Base-by-base conservation (phyloP, 305 asterid species). In the Galium porrigens region DNA sequence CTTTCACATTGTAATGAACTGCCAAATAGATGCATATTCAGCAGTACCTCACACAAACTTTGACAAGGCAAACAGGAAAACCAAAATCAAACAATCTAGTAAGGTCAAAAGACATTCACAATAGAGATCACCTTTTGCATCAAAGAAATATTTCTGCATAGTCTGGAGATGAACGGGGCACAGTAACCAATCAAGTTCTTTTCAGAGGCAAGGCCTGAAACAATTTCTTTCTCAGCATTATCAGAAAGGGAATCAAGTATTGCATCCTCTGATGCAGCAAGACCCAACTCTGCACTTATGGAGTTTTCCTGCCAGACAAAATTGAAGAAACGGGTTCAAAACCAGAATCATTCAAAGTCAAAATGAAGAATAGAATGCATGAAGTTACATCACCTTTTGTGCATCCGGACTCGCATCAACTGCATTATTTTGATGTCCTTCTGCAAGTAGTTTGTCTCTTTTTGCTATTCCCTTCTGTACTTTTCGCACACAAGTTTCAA, bases 191-290 rank as follows among this genome's bases (percentile, higher is more conserved):
- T 91, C 86, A 91, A 80, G 81, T 84, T 82, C 76, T 83, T 88
- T 44, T 63, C 87, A 61, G 75, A 46, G 61, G 74, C 68, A 60
- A 86, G 77, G 64, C 86, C 85, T 64, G 86, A 86, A 71, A 88
- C 78, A 69, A 91, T 88, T 84, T 91, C 96, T 75, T 86, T 88
- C 77, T 91, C 96, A 36, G 96, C 86, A 64, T 81, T 81, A 81
- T 88, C 95, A 5, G 89, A 80, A n/a, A 91, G 84, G 59, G 71
- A 70, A 80, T 91, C 98, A 63, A 91, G 92, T 67, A 85, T 56
- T 68, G 95, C 94, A 83, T 91, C 98, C 63, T 89, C 95, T 66
- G 98, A 88, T 48, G 86, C 94, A 68, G 95, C 92, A 68, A 91
- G 75, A 20, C 98, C 98, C 73, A 91, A 76, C 83, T 88, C 98